Evolutionary conservation across 352 stramenopile genomes (phyloP), one percentile per base, ranked within the genome.

Genomic region (Saprolegnia parasitica): DNA sequence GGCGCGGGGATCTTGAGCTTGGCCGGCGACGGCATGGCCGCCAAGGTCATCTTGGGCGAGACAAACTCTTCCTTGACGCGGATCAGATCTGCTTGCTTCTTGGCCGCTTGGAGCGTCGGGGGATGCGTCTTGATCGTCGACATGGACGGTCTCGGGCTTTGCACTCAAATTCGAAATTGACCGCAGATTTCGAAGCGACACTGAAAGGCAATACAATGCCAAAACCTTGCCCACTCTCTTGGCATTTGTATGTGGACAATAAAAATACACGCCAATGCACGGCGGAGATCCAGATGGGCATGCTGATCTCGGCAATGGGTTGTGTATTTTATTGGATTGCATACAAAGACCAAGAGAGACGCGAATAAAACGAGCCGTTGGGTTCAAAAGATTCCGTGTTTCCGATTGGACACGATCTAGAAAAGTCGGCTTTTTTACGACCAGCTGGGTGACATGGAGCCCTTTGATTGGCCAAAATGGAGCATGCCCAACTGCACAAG

Each of bases 101-200:
- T 70, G 18, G 63, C 55, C n/a, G 24, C 26, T 23, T 46, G 42
- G 11, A 60, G 20, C 35, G 52, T 42, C 35, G 52, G 52, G 16
- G 52, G 52, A 24, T 60, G 52, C 16, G 24, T 60, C 52, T 70
- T 70, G 23, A 61, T 49, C 8, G 26, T 70, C 63, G 58, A 67
- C 58, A 67, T 67, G 15, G 56, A 5, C 20, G 35, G 6, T 32
- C 15, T 13, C 26, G 40, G 26, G 26, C 18, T 20, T n/a, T 37
- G 63, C 49, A 26, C 35, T 70, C 63, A 70, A 70, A 70, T 70
- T 70, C 18, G 23, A 52, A 70, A 61, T 63, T 70, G 54, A 70
- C 40, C 63, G 32, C 15, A 52, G 21, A 61, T 47, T 62, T 70
- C 49, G 63, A 70, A 70, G 11, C 52, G 24, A 35, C 29, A 35